phyloP scores from a whole-genome alignment of 805 yeast species.

The Lachancea thermotolerans region DNA sequence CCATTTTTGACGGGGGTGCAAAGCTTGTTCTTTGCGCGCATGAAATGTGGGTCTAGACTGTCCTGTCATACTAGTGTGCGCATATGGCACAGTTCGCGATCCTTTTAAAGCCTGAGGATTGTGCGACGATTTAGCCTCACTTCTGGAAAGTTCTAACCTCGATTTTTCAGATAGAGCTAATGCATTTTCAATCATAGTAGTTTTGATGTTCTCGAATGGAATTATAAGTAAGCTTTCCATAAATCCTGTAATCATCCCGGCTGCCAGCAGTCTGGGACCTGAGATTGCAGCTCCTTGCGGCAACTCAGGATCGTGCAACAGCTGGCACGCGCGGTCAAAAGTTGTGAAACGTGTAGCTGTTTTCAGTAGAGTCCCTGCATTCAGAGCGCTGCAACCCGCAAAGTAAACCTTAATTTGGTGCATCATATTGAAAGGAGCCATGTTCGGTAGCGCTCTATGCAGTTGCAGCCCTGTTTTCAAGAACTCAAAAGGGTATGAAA shows the following conservation, averaged over 20 bases:
- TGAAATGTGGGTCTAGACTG: constrained; percentile 28
- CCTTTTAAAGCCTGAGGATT: too few relatives aligned
- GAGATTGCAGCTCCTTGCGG: constrained; percentile 49
- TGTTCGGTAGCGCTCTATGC: constrained; percentile 37
- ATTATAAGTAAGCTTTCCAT: constrained; percentile 76
- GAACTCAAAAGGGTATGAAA: constrained; percentile 68
- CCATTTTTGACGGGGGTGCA: constrained; percentile 30
- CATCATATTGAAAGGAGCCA: constrained; percentile 25
- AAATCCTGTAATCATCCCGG: constrained; percentile 79
- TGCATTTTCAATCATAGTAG: constrained; percentile 70
- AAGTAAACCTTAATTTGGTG: constrained; percentile 34
- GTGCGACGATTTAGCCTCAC: constrained; percentile 6
- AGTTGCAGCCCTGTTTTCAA: constrained; percentile 60
- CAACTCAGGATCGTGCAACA: constrained; percentile 40
- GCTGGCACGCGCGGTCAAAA: constrained; percentile 67
- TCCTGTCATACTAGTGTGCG: constrained; percentile 4
- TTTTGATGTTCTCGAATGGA: constrained; percentile 85
- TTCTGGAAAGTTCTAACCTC: constrained; percentile 17
- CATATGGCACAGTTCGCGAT: too few relatives aligned
- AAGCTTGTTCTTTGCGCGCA: constrained; percentile 13
- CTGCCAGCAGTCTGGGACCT: constrained; percentile 76
- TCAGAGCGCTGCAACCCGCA: constrained; percentile 68
- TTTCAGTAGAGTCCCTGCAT: constrained; percentile 67
- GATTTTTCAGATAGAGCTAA: constrained; percentile 20
- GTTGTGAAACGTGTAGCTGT: constrained; percentile 66